These are phyloP conservation scores for Diaporthe eres DNA, from an alignment of 2,329 filamentous ascomycete species.

Conservation along the genomic window DNA sequence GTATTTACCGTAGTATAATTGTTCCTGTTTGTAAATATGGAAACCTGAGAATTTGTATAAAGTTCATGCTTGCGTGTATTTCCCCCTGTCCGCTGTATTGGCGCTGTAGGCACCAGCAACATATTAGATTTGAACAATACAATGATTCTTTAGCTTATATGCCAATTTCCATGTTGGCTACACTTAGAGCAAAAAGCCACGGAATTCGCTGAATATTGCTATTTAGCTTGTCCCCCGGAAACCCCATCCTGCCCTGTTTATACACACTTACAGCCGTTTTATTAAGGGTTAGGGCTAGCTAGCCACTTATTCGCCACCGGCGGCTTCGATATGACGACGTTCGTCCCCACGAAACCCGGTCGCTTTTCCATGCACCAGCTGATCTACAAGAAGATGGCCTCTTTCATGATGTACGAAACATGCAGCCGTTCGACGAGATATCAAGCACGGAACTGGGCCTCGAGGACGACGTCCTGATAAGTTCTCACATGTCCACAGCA, in stretches of 20 bases:
- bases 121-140: neutral
- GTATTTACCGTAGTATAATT: neutral
- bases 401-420: neutral
- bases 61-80: neutral
- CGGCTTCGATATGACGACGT: slow-evolving; percentile 2
- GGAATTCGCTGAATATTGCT: neutral
- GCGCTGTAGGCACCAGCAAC: neutral
- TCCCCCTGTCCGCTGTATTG: neutral
- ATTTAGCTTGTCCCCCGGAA: too few relatives aligned
- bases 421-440: slow-evolving; percentile 40
- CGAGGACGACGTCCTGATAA: slow-evolving; percentile 36
- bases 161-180: too few relatives aligned
- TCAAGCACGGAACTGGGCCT: slow-evolving; percentile 27
- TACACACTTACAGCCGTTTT: neutral
- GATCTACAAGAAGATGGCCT: neutral
- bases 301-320: slow-evolving; percentile 16
- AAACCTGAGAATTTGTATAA: too few relatives aligned
- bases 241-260: too few relatives aligned
- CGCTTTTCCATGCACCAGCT: neutral
- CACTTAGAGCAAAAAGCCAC: too few relatives aligned
- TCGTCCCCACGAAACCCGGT: neutral
- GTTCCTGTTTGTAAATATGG: neutral
- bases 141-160: too few relatives aligned
- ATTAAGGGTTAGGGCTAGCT: neutral
- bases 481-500: neutral